Conservation (phyloP, 805 yeast species). For the Wickerhamiella sorbophila region DNA sequence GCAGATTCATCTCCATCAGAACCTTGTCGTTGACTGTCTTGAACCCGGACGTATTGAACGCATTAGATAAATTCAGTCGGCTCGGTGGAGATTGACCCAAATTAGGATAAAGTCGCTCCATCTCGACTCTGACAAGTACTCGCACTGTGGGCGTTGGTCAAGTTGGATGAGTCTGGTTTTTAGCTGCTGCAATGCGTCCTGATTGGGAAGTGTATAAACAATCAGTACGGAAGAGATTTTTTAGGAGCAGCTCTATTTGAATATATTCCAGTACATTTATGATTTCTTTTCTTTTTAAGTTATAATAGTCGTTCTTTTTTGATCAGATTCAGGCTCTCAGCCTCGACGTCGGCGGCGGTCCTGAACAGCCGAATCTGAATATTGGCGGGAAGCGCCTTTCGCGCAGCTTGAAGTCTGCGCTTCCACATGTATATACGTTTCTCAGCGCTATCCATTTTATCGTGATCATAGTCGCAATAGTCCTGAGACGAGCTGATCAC, state of each 20-base stretch:
- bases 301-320: not conserved
- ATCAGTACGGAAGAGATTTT: too few species aligned
- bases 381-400: slow-evolving; percentile 28
- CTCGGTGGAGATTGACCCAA: not conserved
- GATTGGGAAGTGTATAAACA: too few species aligned
- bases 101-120: not conserved
- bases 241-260: not conserved
- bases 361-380: slow-evolving; percentile 33
- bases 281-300: too few species aligned
- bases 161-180: too few species aligned
- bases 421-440: slow-evolving; percentile 45
- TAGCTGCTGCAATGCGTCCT: too few species aligned
- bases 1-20: slow-evolving; percentile 24
- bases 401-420: slow-evolving; percentile 33
- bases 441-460: slow-evolving; percentile 24
- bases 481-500: slow-evolving; percentile 19
- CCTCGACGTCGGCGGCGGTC: slow-evolving; percentile 29
- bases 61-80: slow-evolving; percentile 12
- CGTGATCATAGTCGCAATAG: slow-evolving; percentile 17
- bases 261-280: not conserved
- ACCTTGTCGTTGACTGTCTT: slow-evolving; percentile 24
- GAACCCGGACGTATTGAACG: slow-evolving; percentile 18
- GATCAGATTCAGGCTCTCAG: slow-evolving; percentile 19
- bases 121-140: too few species aligned
- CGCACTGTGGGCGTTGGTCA: too few species aligned